Conservation (phyloP, 2,329 filamentous ascomycete species). For the Emergomyces africanus region DNA sequence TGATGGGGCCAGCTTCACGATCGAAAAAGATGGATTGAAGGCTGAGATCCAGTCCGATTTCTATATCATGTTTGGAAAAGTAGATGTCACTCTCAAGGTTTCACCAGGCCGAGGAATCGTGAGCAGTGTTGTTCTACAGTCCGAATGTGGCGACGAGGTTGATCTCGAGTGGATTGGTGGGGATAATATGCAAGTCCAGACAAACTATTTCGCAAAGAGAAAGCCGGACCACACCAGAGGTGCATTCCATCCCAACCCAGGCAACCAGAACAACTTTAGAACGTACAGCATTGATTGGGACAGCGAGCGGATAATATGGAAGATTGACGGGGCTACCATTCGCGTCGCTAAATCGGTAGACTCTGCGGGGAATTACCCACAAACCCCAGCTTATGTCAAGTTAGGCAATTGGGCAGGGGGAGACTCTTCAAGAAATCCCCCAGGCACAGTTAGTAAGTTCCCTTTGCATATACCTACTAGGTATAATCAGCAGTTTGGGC, state of each 20-base stretch:
- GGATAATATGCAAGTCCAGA: constrained; percentile 41
- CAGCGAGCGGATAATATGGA: constrained; percentile 49
- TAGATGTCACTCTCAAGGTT: constrained; percentile 72
- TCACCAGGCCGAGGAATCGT: constrained; percentile 83
- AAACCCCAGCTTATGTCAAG: constrained; percentile 60
- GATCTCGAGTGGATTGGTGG: constrained; percentile 51
- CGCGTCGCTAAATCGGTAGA: constrained; percentile 49
- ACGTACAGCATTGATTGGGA: constrained; percentile 52
- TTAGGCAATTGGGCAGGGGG: constrained; percentile 59
- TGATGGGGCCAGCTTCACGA: constrained; percentile 71
- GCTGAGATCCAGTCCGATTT: constrained; percentile 78
- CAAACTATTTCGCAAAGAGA: constrained; percentile 94
- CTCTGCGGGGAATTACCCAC: constrained; percentile 51
- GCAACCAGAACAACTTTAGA: constrained; percentile 39
- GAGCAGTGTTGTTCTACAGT: constrained; percentile 78
- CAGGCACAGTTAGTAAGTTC: constrained; percentile 3
- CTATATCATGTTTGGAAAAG: constrained; percentile 96
- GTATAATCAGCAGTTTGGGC: neutral
- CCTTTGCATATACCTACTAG: neutral
- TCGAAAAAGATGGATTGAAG: constrained; percentile 62
- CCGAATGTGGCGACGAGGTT: constrained; percentile 89
- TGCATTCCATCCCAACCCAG: constrained; percentile 53
- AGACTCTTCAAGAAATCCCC: constrained; percentile 22
- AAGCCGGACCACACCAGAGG: constrained; percentile 75
- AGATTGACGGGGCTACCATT: constrained; percentile 47